phyloP scores from a whole-genome alignment of 2,329 filamentous ascomycete species.

The Monilinia vaccinii-corymbosi region DNA sequence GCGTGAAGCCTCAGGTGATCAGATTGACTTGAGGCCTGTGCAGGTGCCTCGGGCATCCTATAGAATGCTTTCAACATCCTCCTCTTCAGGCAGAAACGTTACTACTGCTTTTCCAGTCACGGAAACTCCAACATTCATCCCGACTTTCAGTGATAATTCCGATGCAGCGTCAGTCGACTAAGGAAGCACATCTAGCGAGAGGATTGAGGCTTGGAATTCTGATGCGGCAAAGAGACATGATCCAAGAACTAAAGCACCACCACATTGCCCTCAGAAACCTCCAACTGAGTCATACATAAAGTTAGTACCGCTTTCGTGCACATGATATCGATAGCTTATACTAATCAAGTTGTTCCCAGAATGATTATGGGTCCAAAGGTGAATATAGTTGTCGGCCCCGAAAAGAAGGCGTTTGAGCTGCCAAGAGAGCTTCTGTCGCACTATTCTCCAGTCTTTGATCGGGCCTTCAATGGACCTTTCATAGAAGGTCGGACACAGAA shows the following conservation, averaged over 20 bases:
- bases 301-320: background rate
- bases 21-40: background rate
- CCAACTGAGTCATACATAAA: background rate
- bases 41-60: too few species aligned
- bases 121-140: too few species aligned
- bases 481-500: conserved; percentile 5
- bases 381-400: conserved; percentile 11
- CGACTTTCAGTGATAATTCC: background rate
- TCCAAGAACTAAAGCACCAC: background rate
- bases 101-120: too few species aligned
- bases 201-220: background rate
- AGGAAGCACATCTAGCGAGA: background rate
- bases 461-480: conserved; percentile 12
- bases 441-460: conserved; percentile 13
- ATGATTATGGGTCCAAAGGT: conserved; percentile 7
- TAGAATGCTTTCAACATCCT: too few species aligned
- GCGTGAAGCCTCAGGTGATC: background rate
- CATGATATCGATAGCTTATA: too few species aligned
- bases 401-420: conserved; percentile 12
- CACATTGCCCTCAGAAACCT: background rate
- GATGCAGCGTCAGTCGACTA: background rate
- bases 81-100: too few species aligned
- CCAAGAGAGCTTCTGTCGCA: conserved; percentile 13
- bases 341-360: background rate
- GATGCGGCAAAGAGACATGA: background rate